phyloP scores from a whole-genome alignment of 495 filamentous ascomycete genomes.

The Cercophora newfieldiana region DNA sequence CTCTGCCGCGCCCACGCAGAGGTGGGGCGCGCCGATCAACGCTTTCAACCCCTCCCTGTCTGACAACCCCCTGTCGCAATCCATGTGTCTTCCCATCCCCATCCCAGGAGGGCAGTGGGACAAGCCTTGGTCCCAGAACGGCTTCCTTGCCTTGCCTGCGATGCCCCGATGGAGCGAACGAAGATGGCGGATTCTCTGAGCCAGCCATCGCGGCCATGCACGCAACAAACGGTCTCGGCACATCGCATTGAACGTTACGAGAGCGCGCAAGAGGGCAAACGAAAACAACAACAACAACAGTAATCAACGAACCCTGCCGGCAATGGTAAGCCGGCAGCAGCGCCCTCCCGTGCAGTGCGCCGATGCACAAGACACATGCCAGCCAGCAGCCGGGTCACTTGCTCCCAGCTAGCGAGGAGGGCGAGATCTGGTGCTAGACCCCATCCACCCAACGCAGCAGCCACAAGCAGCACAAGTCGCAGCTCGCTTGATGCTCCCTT shows the following conservation, averaged over 20 bases:
- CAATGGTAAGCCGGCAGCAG: background rate
- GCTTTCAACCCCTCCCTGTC: slow-evolving; percentile 13
- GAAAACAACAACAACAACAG: background rate
- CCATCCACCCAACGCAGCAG: background rate
- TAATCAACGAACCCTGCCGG: background rate
- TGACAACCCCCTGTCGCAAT: slow-evolving; percentile 12
- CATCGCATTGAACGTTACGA: background rate
- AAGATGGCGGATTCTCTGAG: background rate
- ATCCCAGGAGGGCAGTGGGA: background rate
- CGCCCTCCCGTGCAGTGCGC: background rate
- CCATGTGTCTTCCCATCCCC: slow-evolving; percentile 7
- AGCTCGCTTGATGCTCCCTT: background rate
- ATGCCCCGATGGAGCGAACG: slow-evolving; percentile 2
- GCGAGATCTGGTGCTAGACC: background rate
- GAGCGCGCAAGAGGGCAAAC: background rate
- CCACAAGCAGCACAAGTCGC: background rate
- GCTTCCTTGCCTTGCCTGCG: background rate
- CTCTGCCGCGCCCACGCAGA: background rate
- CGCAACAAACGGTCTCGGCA: background rate
- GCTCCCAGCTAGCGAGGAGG: background rate
- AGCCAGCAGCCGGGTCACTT: background rate
- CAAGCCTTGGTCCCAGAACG: background rate
- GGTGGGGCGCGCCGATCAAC: background rate
- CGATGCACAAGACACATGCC: background rate
- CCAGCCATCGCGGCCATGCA: slow-evolving; percentile 1